Evolutionary conservation across 495 filamentous ascomycete genomes (phyloP).

Genomic region (Penicillium canescens): DNA sequence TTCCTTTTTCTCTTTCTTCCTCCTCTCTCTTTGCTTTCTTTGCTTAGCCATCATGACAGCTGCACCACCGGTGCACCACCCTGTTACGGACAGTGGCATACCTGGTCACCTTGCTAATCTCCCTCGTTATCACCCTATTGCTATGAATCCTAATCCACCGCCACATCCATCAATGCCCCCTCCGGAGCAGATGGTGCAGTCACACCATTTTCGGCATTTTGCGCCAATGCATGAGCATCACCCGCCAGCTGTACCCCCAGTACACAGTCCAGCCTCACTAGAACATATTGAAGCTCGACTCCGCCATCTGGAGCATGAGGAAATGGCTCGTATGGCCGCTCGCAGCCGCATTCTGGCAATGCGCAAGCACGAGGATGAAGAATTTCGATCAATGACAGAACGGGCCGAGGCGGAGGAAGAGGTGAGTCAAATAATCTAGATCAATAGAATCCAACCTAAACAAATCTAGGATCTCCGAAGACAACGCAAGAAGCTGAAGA

Average conservation of each 20-base stretch:
- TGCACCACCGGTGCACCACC: conserved; percentile 40
- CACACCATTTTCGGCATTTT: conserved; percentile 45
- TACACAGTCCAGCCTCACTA: conserved; percentile 30
- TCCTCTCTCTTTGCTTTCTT: conserved; percentile 12
- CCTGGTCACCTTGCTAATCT: conserved; percentile 37
- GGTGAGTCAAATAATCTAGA: conserved; percentile 26
- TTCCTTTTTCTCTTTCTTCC: conserved; percentile 12
- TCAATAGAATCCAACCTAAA: conserved; percentile 8
- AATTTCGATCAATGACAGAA: conserved; percentile 49
- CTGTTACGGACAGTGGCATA: conserved; percentile 37
- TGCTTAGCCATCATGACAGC: conserved; percentile 35
- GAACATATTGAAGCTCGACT: conserved; percentile 48
- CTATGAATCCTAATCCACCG: conserved; percentile 46
- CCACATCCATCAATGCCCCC: conserved; percentile 34
- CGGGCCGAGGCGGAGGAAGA: conserved; percentile 49
- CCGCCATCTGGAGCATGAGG: conserved; percentile 50
- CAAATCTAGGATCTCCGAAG: conserved; percentile 43
- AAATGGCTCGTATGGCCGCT: conserved; percentile 45
- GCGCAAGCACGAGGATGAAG: conserved; percentile 51
- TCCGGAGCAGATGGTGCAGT: conserved; percentile 39
- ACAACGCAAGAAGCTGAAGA: conserved; percentile 46
- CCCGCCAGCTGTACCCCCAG: conserved; percentile 26
- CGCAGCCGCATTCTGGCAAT: conserved; percentile 44
- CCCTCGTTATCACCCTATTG: conserved; percentile 48
- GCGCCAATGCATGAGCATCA: conserved; percentile 38